phyloP scores from a whole-genome alignment of 2,329 filamentous ascomycete genomes.

The Thermoascus crustaceus region DNA sequence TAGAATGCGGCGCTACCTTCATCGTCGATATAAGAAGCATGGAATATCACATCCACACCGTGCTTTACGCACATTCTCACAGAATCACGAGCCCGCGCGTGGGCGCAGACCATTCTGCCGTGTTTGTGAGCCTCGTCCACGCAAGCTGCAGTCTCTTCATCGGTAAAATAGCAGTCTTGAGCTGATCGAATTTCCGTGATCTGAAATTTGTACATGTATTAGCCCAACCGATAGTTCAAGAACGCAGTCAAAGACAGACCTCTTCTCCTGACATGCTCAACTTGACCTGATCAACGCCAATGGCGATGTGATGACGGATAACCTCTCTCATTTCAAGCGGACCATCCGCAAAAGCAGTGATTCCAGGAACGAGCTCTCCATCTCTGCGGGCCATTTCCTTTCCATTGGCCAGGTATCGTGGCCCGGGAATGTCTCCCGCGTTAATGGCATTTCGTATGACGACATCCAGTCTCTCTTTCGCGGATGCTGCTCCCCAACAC shows the following conservation, averaged over 20 bases:
- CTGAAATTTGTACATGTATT: conserved; percentile 7
- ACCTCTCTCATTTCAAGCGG: conserved; percentile 34
- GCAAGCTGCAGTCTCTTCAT: conserved; percentile 41
- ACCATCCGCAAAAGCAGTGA: conserved; percentile 37
- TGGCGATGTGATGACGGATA: conserved; percentile 27
- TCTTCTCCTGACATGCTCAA: conserved; percentile 36
- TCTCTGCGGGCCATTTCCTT: conserved; percentile 41
- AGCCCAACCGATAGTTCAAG: not conserved
- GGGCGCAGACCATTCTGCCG: conserved; percentile 32
- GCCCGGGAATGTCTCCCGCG: conserved; percentile 40
- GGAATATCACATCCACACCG: conserved; percentile 43
- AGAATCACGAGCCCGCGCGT: conserved; percentile 38
- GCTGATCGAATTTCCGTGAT: conserved; percentile 27
- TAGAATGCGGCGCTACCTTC: conserved; percentile 11
- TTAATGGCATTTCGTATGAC: conserved; percentile 45
- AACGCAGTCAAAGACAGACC: conserved; percentile 20
- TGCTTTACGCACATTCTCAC: conserved; percentile 38
- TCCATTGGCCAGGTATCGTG: conserved; percentile 41
- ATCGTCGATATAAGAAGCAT: conserved; percentile 40
- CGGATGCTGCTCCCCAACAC: conserved; percentile 42
- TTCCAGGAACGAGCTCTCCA: conserved; percentile 38
- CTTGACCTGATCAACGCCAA: conserved; percentile 40
- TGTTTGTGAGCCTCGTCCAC: conserved; percentile 39
- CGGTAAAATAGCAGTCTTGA: conserved; percentile 40
- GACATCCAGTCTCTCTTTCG: conserved; percentile 39